Evolutionary conservation across 1,284 basidiomycete genomes (phyloP).

Genomic region (Austroboletus novae-zelandiae): DNA sequence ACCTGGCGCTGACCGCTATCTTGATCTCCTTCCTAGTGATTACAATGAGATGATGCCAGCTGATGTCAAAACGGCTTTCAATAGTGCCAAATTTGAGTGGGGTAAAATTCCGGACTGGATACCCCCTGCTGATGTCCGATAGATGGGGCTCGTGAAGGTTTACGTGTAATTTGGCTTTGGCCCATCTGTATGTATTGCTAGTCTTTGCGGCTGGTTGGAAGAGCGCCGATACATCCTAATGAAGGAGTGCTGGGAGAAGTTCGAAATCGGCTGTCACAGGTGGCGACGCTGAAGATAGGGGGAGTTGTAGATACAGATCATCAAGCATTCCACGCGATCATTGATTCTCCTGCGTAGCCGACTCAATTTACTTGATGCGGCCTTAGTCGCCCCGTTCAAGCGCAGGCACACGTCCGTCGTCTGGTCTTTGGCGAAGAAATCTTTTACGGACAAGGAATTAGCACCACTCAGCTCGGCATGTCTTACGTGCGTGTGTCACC

Average conservation of each 20-base stretch:
- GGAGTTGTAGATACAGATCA: too few species aligned
- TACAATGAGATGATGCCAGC: slow-evolving; percentile 55
- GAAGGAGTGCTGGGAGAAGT: slow-evolving; percentile 10
- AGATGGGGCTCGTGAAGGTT: background rate
- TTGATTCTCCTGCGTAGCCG: too few species aligned
- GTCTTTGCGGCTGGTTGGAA: background rate
- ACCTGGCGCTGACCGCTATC: slow-evolving; percentile 54
- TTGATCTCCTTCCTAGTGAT: slow-evolving; percentile 53
- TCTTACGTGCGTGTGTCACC: slow-evolving; percentile 68
- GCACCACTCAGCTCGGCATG: slow-evolving; percentile 60
- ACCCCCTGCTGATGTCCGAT: slow-evolving; percentile 68
- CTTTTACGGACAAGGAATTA: slow-evolving; percentile 88
- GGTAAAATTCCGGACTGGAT: slow-evolving; percentile 75
- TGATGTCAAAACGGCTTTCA: slow-evolving; percentile 57
- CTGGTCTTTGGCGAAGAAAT: slow-evolving; percentile 80
- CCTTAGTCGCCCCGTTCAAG: slow-evolving; percentile 11
- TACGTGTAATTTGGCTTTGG: background rate
- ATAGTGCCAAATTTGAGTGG: slow-evolving; percentile 62
- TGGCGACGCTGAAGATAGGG: background rate
- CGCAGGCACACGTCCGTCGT: slow-evolving; percentile 88
- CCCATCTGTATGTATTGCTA: slow-evolving; percentile 11
- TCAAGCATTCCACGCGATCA: too few species aligned
- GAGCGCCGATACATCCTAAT: slow-evolving; percentile 3
- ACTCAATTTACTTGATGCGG: too few species aligned
- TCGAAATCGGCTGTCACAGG: background rate